Percentiles rank a stretch among this genome's conserved stretches.
phyloP scores from a whole-genome alignment of 352 stramenopile genomes.

The Phytopythium oedochilum region DNA sequence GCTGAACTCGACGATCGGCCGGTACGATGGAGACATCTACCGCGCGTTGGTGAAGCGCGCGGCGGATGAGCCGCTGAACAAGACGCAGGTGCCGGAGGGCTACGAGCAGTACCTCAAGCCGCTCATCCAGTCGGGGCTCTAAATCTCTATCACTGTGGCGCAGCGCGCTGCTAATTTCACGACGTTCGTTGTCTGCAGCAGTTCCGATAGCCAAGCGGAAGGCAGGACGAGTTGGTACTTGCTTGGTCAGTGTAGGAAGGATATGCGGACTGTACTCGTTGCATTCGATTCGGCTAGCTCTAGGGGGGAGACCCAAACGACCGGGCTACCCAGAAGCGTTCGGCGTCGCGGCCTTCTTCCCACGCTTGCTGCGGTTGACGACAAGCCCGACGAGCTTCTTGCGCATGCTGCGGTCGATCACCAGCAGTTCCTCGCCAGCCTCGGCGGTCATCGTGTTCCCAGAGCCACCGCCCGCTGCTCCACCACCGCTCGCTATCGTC shows the following conservation, averaged over 20 bases:
- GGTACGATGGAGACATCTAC: constrained; percentile 73
- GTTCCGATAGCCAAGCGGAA: too few species aligned
- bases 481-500: neutral
- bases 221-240: too few species aligned
- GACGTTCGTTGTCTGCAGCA: too few species aligned
- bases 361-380: constrained; percentile 70
- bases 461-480: neutral
- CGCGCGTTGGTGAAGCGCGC: constrained; percentile 43
- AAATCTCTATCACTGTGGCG: too few species aligned
- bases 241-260: too few species aligned
- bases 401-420: constrained; percentile 74
- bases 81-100: constrained; percentile 39
- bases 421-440: constrained; percentile 40
- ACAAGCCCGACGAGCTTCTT: constrained; percentile 84
- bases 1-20: constrained; percentile 61
- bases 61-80: constrained; percentile 56
- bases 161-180: too few species aligned
- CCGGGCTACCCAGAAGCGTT: neutral
- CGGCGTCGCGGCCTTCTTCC: constrained; percentile 38
- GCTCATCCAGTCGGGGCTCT: constrained; percentile 19
- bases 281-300: too few species aligned
- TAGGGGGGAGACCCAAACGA: too few species aligned
- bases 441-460: constrained; percentile 1
- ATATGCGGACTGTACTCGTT: too few species aligned
- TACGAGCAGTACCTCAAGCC: constrained; percentile 52